Evolutionary conservation across 495 filamentous ascomycete genomes (phyloP).

Genomic region (Penicillium silybi): DNA sequence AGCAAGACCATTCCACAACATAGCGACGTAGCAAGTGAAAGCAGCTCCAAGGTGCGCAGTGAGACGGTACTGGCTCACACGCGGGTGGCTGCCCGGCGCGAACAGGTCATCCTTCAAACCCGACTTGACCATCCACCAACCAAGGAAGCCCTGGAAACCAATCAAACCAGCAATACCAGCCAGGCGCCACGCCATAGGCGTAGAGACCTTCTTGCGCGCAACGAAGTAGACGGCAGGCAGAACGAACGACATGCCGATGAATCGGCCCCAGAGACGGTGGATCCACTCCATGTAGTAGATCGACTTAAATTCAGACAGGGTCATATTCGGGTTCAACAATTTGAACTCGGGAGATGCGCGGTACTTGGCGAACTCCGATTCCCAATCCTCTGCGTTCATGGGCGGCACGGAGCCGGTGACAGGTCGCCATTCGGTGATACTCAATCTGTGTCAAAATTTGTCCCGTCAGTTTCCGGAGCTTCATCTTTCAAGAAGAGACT

Average conservation of each 20-base stretch:
- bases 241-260: conserved; percentile 86
- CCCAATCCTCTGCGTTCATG: conserved; percentile 71
- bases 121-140: conserved; percentile 99
- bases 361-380: conserved; percentile 89
- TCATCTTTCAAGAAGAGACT: background rate
- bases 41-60: conserved; percentile 85
- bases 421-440: conserved; percentile 98
- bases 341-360: conserved; percentile 85
- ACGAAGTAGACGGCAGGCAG: conserved; percentile 87
- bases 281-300: conserved; percentile 99
- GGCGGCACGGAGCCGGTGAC: conserved; percentile 93
- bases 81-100: conserved; percentile 80
- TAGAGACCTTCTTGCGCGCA: conserved; percentile 70
- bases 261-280: conserved; percentile 91
- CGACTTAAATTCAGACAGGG: conserved; percentile 85
- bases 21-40: conserved; percentile 85
- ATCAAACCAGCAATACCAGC: conserved; percentile 82
- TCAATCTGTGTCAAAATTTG: conserved; percentile 57
- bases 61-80: conserved; percentile 91
- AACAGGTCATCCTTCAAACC: conserved; percentile 94
- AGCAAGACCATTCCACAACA: conserved; percentile 87
- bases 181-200: conserved; percentile 71
- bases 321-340: conserved; percentile 88
- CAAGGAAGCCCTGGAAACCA: conserved; percentile 91
- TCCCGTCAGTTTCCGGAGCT: conserved; percentile 14